Base-by-base conservation (phyloP, 2,329 filamentous ascomycete genomes). In the Aspergillus bombycis region DNA sequence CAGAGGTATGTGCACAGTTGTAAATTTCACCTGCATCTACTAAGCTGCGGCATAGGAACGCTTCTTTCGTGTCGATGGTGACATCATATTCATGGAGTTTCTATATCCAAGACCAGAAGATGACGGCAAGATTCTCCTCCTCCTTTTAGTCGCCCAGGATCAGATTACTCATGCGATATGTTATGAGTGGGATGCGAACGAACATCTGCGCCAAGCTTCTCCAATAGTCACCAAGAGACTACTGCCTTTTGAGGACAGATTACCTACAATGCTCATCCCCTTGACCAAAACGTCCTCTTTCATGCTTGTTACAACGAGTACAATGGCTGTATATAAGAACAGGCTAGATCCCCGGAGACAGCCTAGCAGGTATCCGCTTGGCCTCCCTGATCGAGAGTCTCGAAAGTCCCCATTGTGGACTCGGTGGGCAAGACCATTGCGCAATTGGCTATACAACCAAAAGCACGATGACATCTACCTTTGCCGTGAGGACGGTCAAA, bases 81-180 rank as follows among this genome's bases (percentile, higher is more conserved):
- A 89, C n/a, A 92, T 98, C 61, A 84, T 94, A 70, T 91, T 92
- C 69, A 89, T 97, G 83, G 91, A 93, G 26, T 99, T 98, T 67
- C 83, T 99, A 3, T 88, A 91, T 63, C 91, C 93, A 9, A 83
- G 84, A 11, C 78, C 85, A 0, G 84, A 87, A 59, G 89, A 94
- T 64, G 84, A 87, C 11, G 83, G 89, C 60, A 88, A 89, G 69
- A 86, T 96, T 50, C 89, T 96, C n/a, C 83, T 98, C 4, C 80
- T 97, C 12, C 79, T 97, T 26, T 76, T 90, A 23, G 76, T 87
- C 21, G 74, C 78, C 53, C 75, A 76, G 63, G 73, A 79, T 30
- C 76, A 81, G 2, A 75, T 74, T 63, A 84, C 81, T 21, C 80
- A 82, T 60, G 76, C 84, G 34, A 75, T 82, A 53, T 81, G 81